Base-by-base conservation (phyloP, 2,329 filamentous ascomycete genomes). In the Aureobasidium lini region DNA sequence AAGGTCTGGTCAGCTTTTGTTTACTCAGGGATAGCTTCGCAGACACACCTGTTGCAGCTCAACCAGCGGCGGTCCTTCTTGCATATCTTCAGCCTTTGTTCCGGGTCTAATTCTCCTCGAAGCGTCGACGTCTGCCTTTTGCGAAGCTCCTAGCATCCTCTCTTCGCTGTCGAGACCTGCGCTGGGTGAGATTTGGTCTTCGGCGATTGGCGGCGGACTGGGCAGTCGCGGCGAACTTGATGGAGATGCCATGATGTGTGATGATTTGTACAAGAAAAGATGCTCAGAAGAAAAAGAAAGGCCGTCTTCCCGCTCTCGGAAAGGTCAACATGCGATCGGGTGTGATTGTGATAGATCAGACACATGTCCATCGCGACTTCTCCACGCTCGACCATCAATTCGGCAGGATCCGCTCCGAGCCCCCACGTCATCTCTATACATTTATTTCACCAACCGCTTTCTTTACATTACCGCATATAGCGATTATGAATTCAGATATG, bases 31-130 rank as follows among this genome's bases (percentile, higher is more conserved):
- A 59, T 16, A 54, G 60, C 28, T 8, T n/a, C 8, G 9, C 23
- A 10, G 37, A 57, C 52, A 64, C 72, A 95, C 91, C 79, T 96
- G 89, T 64, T 85, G 84, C 61, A 96, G 77, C 44, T 93, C 89
- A 59, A 96, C 83, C 62, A 97, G 79, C 15, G 94, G 93, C 65
- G 93, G 94, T 0, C 94, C 94, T 62, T 89, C 86, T 52, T 89
- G 88, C 89, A 99, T 97, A 67, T 97, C 90, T 59, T 84, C 84
- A n/a, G 91, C 85, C 72, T 88, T 94, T 46, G 92, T 96, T 59
- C 94, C 94, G 5, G 92, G 91, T 57, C 93, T 88, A 76, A 99
- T 95, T 68, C 94, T 84, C 65, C 94, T 81, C 67, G 88, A 89
- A 67, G 86, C 84, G 65, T 94, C 88, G 66, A 86, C 79, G 64